phyloP scores from a whole-genome alignment of 2,329 filamentous ascomycete genomes.

The Esteya vermicola region DNA sequence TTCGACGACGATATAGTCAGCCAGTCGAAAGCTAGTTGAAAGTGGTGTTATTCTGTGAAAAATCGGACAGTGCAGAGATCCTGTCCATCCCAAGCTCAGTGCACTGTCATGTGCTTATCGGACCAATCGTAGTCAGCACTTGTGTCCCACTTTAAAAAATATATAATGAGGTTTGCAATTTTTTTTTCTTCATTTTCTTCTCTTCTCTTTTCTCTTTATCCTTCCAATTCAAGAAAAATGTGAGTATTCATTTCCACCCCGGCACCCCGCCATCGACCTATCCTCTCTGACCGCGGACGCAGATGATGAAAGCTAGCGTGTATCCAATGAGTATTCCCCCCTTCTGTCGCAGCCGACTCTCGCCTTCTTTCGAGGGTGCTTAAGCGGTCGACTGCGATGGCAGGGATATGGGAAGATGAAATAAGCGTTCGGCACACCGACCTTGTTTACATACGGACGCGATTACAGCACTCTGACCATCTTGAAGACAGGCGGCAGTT shows the following conservation, averaged over 20 bases:
- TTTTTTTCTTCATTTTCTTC: slow-evolving; percentile 20
- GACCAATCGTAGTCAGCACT: slow-evolving; percentile 9
- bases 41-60: too few relatives aligned
- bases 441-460: slow-evolving; percentile 98
- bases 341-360: slow-evolving; percentile 63
- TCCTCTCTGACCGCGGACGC: too few relatives aligned
- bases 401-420: slow-evolving; percentile 63
- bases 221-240: slow-evolving; percentile 95
- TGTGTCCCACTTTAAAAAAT: slow-evolving; percentile 13
- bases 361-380: slow-evolving; percentile 68
- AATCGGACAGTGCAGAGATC: too few relatives aligned
- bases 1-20: too few relatives aligned
- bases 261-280: slow-evolving; percentile 1
- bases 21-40: too few relatives aligned
- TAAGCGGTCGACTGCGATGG: slow-evolving; percentile 63
- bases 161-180: slow-evolving; percentile 1
- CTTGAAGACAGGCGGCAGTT: slow-evolving; percentile 8
- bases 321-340: slow-evolving; percentile 71
- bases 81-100: too few relatives aligned
- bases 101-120: not conserved
- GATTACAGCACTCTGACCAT: slow-evolving; percentile 91
- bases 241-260: slow-evolving; percentile 36
- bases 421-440: slow-evolving; percentile 98
- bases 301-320: slow-evolving; percentile 99
- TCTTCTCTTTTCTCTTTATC: slow-evolving; percentile 55